These are phyloP conservation scores for Botryobasidium botryosum DNA, from an alignment of 768 basidiomycete genomes.

Conservation along the genomic window DNA sequence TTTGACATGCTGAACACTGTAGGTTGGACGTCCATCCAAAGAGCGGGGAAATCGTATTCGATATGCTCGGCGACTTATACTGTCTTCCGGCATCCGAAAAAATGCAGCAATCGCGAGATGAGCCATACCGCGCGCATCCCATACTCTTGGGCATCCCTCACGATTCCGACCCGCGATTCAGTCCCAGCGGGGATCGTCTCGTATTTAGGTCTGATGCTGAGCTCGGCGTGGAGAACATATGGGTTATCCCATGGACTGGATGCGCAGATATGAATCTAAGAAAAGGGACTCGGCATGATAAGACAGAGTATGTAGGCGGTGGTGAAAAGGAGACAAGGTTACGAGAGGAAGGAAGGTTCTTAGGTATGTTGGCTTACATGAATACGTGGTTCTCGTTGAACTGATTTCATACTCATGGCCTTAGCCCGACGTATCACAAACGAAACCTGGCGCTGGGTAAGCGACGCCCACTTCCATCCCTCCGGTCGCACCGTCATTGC, in stretches of 20 bases:
- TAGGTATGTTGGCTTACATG: too few relatives aligned
- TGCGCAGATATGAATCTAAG: too few relatives aligned
- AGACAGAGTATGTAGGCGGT: too few relatives aligned
- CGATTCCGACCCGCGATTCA: constrained; percentile 59
- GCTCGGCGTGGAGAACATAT: constrained; percentile 59
- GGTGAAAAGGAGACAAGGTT: too few relatives aligned
- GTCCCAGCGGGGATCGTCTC: constrained; percentile 43
- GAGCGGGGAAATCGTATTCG: constrained; percentile 54
- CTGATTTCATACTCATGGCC: too few relatives aligned
- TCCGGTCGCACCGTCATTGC: constrained; percentile 43
- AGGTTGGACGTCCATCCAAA: constrained; percentile 56
- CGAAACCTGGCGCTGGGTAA: constrained; percentile 56
- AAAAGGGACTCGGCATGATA: too few relatives aligned
- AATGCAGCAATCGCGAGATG: constrained; percentile 21
- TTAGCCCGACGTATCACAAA: constrained; percentile 44
- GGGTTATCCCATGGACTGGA: constrained; percentile 50
- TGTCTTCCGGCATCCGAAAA: constrained; percentile 33
- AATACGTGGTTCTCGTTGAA: too few relatives aligned
- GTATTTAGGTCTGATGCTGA: constrained; percentile 59
- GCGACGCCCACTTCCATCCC: constrained; percentile 55
- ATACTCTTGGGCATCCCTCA: constrained; percentile 47
- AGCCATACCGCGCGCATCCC: constrained; percentile 33
- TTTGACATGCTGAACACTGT: constrained; percentile 10
- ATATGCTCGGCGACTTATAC: constrained; percentile 58
- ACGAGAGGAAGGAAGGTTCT: constrained; percentile 28